Evolutionary conservation across 2,329 filamentous ascomycete genomes (phyloP).

Genomic region (Leptographium wingfieldii): DNA sequence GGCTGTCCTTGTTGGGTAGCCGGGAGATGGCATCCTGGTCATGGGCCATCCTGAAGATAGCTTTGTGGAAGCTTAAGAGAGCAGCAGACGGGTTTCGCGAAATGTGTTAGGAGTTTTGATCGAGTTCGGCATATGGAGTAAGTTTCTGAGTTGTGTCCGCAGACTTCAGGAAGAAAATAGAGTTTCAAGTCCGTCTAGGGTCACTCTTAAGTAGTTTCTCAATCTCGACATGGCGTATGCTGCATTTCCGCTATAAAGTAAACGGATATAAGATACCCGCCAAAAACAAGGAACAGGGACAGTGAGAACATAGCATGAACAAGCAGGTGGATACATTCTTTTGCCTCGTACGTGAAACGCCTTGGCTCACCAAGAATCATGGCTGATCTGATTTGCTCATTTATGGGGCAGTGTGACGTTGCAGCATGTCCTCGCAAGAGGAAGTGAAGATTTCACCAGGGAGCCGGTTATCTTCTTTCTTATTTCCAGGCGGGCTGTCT

Average conservation of each 20-base stretch:
- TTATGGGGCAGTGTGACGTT: not conserved
- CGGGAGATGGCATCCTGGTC: not conserved
- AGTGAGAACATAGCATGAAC: not conserved
- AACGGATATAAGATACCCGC: too few species aligned
- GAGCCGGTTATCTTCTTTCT: not conserved
- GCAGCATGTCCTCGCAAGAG: not conserved
- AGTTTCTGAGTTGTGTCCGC: not conserved
- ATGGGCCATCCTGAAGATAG: not conserved
- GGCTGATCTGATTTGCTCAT: not conserved
- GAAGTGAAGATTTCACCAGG: not conserved
- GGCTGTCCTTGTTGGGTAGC: not conserved
- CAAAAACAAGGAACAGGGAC: not conserved
- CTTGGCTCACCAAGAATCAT: not conserved
- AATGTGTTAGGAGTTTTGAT: not conserved
- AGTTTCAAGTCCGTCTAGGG: not conserved
- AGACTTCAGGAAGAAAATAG: not conserved
- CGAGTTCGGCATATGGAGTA: not conserved
- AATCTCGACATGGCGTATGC: not conserved
- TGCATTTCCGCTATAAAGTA: not conserved
- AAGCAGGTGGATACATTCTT: not conserved
- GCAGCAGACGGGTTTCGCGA: not conserved
- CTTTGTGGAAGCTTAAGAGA: not conserved
- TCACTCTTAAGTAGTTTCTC: not conserved
- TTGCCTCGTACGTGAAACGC: not conserved
- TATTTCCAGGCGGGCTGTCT: not conserved